A percentile compares a stretch with the other conserved stretches of the same genome.
phyloP scores from a whole-genome alignment of 2,329 filamentous ascomycete species.

The Zelopaecilomyces penicillatus region DNA sequence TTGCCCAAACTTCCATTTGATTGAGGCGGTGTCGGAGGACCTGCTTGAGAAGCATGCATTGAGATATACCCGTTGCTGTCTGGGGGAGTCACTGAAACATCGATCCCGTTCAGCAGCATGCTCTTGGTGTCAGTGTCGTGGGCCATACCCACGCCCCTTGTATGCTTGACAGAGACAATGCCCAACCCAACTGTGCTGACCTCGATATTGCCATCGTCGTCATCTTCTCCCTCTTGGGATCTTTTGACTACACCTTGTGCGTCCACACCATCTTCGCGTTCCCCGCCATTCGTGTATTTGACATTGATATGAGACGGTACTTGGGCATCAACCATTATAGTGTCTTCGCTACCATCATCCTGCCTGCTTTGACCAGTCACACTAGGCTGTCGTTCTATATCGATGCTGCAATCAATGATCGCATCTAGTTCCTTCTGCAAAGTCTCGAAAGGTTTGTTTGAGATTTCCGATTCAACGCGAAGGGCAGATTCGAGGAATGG shows the following conservation, averaged over 20 bases:
- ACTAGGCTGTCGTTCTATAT: slow-evolving; percentile 37
- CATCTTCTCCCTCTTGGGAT: slow-evolving; percentile 28
- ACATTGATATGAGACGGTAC: slow-evolving; percentile 40
- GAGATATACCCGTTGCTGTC: slow-evolving; percentile 38
- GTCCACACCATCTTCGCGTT: slow-evolving; percentile 24
- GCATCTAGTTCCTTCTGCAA: slow-evolving; percentile 66
- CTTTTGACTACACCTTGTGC: slow-evolving; percentile 20
- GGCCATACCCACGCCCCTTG: slow-evolving; percentile 10
- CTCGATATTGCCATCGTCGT: slow-evolving; percentile 35
- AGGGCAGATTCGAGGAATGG: slow-evolving; percentile 68
- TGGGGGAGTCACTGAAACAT: slow-evolving; percentile 36
- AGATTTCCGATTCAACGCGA: slow-evolving; percentile 73
- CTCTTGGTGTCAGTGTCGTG: slow-evolving; percentile 19
- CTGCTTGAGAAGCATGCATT: slow-evolving; percentile 22
- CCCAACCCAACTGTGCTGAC: slow-evolving; percentile 35
- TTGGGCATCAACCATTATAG: slow-evolving; percentile 44
- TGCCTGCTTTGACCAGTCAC: slow-evolving; percentile 26
- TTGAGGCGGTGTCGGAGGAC: slow-evolving; percentile 58
- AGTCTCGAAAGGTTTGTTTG: slow-evolving; percentile 58
- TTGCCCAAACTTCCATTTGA: slow-evolving; percentile 50
- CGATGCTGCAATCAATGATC: slow-evolving; percentile 61
- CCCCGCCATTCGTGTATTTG: slow-evolving; percentile 18
- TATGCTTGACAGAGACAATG: slow-evolving; percentile 14
- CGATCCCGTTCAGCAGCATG: slow-evolving; percentile 14
- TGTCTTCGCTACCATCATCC: slow-evolving; percentile 34